phyloP scores from a whole-genome alignment of 306 rosid species.

The Fagus crenata region DNA sequence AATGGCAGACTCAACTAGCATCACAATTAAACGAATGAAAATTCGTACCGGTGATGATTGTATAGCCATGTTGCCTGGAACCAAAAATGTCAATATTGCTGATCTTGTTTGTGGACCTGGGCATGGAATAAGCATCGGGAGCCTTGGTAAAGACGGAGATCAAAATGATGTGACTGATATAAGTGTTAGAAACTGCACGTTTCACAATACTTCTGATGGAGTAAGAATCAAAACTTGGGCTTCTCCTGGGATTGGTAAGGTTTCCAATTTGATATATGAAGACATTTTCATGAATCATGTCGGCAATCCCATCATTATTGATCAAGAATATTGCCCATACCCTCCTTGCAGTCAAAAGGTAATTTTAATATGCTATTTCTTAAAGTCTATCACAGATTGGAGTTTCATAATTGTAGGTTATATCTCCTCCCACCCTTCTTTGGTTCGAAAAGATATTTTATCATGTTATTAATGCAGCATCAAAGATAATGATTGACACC shows the following conservation, averaged over 20 bases:
- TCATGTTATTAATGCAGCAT: too few relatives aligned
- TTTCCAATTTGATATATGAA: not conserved
- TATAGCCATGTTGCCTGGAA: conserved; percentile 48
- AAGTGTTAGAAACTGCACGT: conserved; percentile 44
- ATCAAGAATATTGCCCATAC: too few relatives aligned
- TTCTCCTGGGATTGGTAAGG: conserved; percentile 18
- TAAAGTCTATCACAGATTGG: conserved; percentile 43
- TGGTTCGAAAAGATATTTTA: too few relatives aligned
- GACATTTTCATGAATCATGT: too few relatives aligned
- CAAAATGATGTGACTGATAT: conserved; percentile 36
- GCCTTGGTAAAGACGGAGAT: too few relatives aligned
- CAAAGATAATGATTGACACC: too few relatives aligned
- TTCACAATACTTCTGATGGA: conserved; percentile 47
- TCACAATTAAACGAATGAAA: conserved; percentile 15
- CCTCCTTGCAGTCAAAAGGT: not conserved
- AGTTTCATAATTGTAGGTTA: conserved; percentile 54
- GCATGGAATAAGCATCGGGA: too few relatives aligned
- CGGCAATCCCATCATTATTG: too few relatives aligned
- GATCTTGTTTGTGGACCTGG: not conserved
- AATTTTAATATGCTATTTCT: conserved; percentile 37
- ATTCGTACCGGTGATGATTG: conserved; percentile 68
- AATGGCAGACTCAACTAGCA: conserved; percentile 33
- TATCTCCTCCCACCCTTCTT: conserved; percentile 31
- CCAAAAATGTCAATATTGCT: conserved; percentile 30
- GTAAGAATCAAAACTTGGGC: conserved; percentile 72